phyloP scores from a whole-genome alignment of 306 rosid species.

The Acacia confusa region DNA sequence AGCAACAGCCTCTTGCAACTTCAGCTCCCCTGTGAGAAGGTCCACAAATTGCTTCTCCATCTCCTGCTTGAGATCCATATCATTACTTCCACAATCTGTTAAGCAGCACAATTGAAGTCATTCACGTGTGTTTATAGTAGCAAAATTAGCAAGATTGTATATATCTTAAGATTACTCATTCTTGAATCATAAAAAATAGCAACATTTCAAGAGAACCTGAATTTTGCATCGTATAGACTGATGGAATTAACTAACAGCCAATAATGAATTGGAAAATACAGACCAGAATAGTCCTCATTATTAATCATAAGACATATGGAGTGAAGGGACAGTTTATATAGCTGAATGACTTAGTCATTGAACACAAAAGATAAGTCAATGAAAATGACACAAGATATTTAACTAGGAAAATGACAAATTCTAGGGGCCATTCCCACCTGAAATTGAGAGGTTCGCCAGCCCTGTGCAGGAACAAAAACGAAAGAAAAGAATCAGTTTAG shows the following conservation, averaged over 20 bases:
- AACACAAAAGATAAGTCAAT: too few relatives aligned
- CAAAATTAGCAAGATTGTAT: neutral
- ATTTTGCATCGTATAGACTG: neutral
- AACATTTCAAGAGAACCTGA: constrained; percentile 1
- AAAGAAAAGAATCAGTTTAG: constrained; percentile 19
- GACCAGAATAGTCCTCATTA: neutral
- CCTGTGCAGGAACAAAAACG: constrained; percentile 41
- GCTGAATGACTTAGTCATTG: neutral
- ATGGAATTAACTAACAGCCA: neutral
- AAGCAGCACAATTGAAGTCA: constrained; percentile 13
- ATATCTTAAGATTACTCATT: neutral
- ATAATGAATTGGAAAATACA: neutral
- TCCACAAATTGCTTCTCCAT: constrained; percentile 85
- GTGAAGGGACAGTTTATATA: neutral
- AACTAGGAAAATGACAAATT: neutral
- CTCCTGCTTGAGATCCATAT: constrained; percentile 69
- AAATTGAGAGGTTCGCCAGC: constrained; percentile 64
- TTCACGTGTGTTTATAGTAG: neutral
- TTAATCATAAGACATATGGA: neutral
- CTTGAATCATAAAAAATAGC: neutral
- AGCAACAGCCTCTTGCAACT: constrained; percentile 62
- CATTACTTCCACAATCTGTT: constrained; percentile 70
- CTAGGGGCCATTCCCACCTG: constrained; percentile 50
- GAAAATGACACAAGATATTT: neutral
- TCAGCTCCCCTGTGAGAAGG: constrained; percentile 64